These are phyloP conservation scores for Chaetomidium leptoderma DNA, from an alignment of 495 filamentous ascomycete species.

Conservation along the genomic window DNA sequence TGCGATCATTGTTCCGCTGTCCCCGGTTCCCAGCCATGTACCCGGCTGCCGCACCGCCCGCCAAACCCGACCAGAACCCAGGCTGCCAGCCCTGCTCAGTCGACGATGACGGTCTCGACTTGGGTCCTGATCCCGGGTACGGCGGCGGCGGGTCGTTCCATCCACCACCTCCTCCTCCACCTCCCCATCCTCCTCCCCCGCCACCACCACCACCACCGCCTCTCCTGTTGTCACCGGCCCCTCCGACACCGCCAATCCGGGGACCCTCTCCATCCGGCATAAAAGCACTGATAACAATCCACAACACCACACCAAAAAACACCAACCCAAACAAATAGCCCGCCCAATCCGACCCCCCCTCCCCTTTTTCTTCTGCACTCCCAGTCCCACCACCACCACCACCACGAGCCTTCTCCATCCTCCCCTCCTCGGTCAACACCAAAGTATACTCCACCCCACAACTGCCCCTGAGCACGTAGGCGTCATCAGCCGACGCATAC, in stretches of 20 bases:
- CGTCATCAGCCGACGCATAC: conserved; percentile 68
- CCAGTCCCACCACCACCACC: conserved; percentile 6
- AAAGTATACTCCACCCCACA: conserved; percentile 93
- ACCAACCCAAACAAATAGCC: conserved; percentile 32
- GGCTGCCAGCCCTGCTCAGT: conserved; percentile 62
- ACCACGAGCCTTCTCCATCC: conserved; percentile 61
- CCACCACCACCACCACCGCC: conserved; percentile 17
- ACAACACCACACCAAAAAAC: conserved; percentile 44
- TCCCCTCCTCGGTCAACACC: conserved; percentile 73
- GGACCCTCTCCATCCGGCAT: conserved; percentile 7
- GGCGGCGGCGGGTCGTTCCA: conserved; percentile 59
- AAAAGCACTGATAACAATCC: conserved; percentile 51
- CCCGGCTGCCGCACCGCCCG: conserved; percentile 63
- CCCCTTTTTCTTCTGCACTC: conserved; percentile 1
- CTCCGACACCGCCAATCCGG: conserved; percentile 17
- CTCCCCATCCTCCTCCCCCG: conserved; percentile 20
- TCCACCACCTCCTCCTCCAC: conserved; percentile 31
- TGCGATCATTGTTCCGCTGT: conserved; percentile 29
- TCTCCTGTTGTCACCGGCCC: not conserved
- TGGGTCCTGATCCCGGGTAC: conserved; percentile 42
- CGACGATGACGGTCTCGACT: conserved; percentile 27
- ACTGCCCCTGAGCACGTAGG: conserved; percentile 78
- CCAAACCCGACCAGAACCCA: conserved; percentile 81
- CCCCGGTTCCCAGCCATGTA: conserved; percentile 62
- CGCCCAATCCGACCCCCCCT: conserved; percentile 17